Evolutionary conservation across 2,329 filamentous ascomycete genomes (phyloP).

Genomic region (Talaromyces pinophilus): DNA sequence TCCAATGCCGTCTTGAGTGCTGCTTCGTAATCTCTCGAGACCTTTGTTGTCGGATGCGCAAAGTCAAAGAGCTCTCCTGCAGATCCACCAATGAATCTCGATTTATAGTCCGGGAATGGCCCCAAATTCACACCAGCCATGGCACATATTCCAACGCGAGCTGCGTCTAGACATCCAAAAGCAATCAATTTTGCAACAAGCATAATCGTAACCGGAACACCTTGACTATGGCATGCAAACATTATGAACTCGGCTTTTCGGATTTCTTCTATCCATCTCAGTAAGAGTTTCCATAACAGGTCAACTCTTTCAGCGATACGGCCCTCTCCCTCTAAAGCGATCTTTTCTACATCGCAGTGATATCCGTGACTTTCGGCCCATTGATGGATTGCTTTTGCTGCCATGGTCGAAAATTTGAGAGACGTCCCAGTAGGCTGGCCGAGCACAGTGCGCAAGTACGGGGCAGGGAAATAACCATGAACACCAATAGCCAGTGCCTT

Average conservation of each 20-base stretch:
- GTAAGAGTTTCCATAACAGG: slow-evolving; percentile 86
- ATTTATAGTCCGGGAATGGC: slow-evolving; percentile 89
- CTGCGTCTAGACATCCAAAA: slow-evolving; percentile 75
- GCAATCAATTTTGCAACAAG: slow-evolving; percentile 89
- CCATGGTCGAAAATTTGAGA: slow-evolving; percentile 85
- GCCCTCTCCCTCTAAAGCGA: slow-evolving; percentile 91
- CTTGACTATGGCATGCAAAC: slow-evolving; percentile 92
- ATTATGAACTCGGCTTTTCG: slow-evolving; percentile 84
- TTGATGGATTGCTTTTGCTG: slow-evolving; percentile 76
- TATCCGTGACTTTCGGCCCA: slow-evolving; percentile 78
- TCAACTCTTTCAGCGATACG: slow-evolving; percentile 87
- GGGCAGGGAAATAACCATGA: slow-evolving; percentile 89
- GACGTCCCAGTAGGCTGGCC: slow-evolving; percentile 96
- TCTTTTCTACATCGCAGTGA: slow-evolving; percentile 82
- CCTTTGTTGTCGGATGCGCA: slow-evolving; percentile 74
- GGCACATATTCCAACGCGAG: slow-evolving; percentile 81
- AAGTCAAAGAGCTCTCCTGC: slow-evolving; percentile 97
- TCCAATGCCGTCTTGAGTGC: slow-evolving; percentile 73
- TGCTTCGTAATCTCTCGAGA: slow-evolving; percentile 77
- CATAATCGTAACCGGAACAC: slow-evolving; percentile 91
- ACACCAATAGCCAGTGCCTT: slow-evolving; percentile 91
- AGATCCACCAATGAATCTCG: slow-evolving; percentile 82
- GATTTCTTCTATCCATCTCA: slow-evolving; percentile 94
- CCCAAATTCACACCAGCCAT: slow-evolving; percentile 92
- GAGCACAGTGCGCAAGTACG: slow-evolving; percentile 82